phyloP scores from a whole-genome alignment of 345 rosid species.

The Euphorbia pulcherrima region DNA sequence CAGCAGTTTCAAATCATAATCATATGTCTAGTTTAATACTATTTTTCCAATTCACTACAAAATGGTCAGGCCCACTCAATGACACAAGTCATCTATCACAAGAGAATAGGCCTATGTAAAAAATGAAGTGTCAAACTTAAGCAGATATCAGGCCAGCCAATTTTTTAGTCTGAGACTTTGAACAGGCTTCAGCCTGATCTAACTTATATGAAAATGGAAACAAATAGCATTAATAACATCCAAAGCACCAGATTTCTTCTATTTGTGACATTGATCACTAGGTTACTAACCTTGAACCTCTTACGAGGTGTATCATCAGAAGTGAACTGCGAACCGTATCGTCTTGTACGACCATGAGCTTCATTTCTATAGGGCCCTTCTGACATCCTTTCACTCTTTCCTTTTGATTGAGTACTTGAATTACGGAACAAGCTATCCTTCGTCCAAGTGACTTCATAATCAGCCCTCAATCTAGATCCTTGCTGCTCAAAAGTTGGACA shows the following conservation, averaged over 20 bases:
- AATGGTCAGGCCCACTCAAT: background rate
- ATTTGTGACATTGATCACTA: background rate
- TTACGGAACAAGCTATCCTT: conserved; percentile 63
- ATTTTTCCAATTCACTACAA: conserved; percentile 1
- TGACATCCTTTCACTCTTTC: conserved; percentile 33
- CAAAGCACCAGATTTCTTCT: background rate
- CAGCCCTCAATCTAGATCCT: conserved; percentile 76
- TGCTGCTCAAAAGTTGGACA: conserved; percentile 44
- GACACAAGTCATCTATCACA: background rate
- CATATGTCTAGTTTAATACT: background rate
- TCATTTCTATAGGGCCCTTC: conserved; percentile 39
- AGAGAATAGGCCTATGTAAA: background rate
- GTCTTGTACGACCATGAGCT: conserved; percentile 31
- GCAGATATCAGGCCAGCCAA: background rate
- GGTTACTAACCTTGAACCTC: conserved; percentile 69
- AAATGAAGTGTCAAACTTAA: background rate
- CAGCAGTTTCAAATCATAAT: background rate
- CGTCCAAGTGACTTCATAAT: conserved; percentile 80
- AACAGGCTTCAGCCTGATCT: background rate
- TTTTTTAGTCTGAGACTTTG: background rate
- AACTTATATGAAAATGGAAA: background rate
- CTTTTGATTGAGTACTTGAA: conserved; percentile 44
- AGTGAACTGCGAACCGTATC: conserved; percentile 28
- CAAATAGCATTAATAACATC: background rate
- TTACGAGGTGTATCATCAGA: conserved; percentile 57